Conservation (phyloP, 179 eudicot species). For the Carnegiea gigantea region DNA sequence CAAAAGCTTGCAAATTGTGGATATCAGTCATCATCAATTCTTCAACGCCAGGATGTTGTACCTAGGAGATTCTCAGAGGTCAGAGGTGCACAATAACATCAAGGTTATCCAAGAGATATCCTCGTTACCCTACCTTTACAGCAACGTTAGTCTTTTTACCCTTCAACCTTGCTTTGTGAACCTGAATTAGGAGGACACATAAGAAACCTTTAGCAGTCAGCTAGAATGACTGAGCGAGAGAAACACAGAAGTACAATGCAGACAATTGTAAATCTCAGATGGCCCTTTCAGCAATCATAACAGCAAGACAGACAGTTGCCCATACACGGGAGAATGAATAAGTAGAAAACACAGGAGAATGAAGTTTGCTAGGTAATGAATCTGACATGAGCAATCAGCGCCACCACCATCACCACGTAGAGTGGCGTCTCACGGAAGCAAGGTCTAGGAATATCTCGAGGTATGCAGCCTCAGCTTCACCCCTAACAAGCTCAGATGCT, state of each 20-base stretch:
- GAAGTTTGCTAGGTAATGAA: background rate
- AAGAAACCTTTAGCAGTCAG: slow-evolving; percentile 13
- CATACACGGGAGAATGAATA: background rate
- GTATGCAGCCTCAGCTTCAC: background rate
- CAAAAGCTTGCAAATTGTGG: slow-evolving; percentile 92
- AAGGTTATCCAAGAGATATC: slow-evolving; percentile 11
- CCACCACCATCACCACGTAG: background rate
- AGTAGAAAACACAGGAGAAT: background rate
- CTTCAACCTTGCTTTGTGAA: slow-evolving; percentile 82
- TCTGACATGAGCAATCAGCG: background rate
- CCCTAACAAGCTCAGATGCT: background rate
- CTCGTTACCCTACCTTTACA: slow-evolving; percentile 63
- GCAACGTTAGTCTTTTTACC: slow-evolving; percentile 71
- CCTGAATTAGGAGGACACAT: slow-evolving; percentile 40
- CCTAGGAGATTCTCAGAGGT: slow-evolving; percentile 45
- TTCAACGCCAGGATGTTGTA: slow-evolving; percentile 98
- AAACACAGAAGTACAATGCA: background rate
- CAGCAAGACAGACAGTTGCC: background rate
- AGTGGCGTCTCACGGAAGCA: background rate
- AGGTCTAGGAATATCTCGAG: background rate
- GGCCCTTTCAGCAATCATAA: background rate
- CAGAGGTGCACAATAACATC: slow-evolving; percentile 14
- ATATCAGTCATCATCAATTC: slow-evolving; percentile 97
- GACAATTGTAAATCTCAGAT: background rate
- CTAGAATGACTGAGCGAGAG: background rate